Conservation (phyloP, 1,139 yeast genomes). For the Meyerozyma carpophila region DNA sequence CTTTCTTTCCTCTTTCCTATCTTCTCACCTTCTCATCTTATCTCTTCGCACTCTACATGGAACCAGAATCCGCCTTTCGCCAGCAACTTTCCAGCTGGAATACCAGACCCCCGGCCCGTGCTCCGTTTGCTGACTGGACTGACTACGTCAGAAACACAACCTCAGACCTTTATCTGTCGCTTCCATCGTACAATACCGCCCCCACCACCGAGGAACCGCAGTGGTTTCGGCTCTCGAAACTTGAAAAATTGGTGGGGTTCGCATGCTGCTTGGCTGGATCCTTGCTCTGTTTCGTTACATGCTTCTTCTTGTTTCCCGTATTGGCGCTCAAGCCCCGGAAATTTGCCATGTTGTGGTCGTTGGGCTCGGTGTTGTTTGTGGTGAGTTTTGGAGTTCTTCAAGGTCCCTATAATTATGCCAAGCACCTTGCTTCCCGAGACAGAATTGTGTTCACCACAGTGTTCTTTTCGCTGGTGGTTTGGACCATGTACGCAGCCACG, state of each 20-base stretch:
- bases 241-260: slow-evolving; percentile 79
- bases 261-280: slow-evolving; percentile 74
- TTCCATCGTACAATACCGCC: slow-evolving; percentile 30
- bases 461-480: slow-evolving; percentile 68
- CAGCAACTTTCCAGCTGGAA: slow-evolving; percentile 41
- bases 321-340: slow-evolving; percentile 86
- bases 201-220: slow-evolving; percentile 35
- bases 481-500: slow-evolving; percentile 56
- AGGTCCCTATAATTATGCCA: slow-evolving; percentile 77
- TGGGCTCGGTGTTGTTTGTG: slow-evolving; percentile 84
- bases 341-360: slow-evolving; percentile 85
- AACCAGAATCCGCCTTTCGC: slow-evolving; percentile 38
- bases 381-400: slow-evolving; percentile 86
- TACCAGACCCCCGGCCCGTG: slow-evolving; percentile 13
- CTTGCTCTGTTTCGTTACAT: slow-evolving; percentile 70
- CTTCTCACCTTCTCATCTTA: not conserved
- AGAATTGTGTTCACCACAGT: slow-evolving; percentile 76
- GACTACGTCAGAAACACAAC: slow-evolving; percentile 42
- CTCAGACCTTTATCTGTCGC: slow-evolving; percentile 33
- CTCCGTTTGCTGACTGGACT: slow-evolving; percentile 35
- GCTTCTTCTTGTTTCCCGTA: slow-evolving; percentile 83
- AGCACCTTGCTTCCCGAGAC: slow-evolving; percentile 69
- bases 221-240: slow-evolving; percentile 61
- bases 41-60: slow-evolving; percentile 12
- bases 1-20: too few relatives aligned